Evolutionary conservation across 2,329 filamentous ascomycete species (phyloP).

Genomic region (Dactylellina leptospora): DNA sequence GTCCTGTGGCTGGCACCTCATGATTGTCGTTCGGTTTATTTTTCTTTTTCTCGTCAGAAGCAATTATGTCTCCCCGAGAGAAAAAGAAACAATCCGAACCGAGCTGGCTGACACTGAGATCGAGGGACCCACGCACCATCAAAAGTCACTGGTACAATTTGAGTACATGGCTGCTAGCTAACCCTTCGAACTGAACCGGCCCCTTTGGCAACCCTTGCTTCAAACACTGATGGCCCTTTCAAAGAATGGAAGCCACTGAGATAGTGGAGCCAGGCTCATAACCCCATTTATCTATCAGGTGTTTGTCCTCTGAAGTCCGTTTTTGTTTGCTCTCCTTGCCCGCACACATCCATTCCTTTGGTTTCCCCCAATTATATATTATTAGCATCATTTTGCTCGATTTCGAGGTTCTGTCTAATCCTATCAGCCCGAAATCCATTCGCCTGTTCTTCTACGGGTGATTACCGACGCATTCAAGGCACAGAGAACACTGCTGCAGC

Average conservation of each 20-base stretch:
- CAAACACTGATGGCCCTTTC: slow-evolving; percentile 12
- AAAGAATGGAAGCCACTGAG: slow-evolving; percentile 21
- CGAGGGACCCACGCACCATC: slow-evolving; percentile 12
- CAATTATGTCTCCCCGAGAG: neutral
- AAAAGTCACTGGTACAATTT: slow-evolving; percentile 24
- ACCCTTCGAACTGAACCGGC: neutral
- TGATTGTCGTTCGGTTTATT: slow-evolving; percentile 4
- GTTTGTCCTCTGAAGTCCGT: slow-evolving; percentile 8
- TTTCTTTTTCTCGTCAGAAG: slow-evolving; percentile 5
- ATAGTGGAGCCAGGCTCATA: slow-evolving; percentile 21
- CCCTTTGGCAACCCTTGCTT: slow-evolving; percentile 40
- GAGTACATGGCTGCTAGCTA: slow-evolving; percentile 26
- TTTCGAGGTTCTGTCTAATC: neutral
- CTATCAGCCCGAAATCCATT: slow-evolving; percentile 2
- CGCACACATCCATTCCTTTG: slow-evolving; percentile 7
- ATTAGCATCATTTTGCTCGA: slow-evolving; percentile 11
- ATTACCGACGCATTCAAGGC: slow-evolving; percentile 19
- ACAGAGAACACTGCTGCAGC: slow-evolving; percentile 31
- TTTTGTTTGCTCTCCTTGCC: slow-evolving; percentile 9
- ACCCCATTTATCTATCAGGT: slow-evolving; percentile 20
- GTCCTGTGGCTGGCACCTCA: slow-evolving; percentile 3
- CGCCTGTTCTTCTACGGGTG: slow-evolving; percentile 26
- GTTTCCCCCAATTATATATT: slow-evolving; percentile 37
- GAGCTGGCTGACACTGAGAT: slow-evolving; percentile 19
- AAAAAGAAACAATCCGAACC: slow-evolving; percentile 14